Base-by-base conservation (phyloP, 257 asterid species). In the Prunella vulgaris region DNA sequence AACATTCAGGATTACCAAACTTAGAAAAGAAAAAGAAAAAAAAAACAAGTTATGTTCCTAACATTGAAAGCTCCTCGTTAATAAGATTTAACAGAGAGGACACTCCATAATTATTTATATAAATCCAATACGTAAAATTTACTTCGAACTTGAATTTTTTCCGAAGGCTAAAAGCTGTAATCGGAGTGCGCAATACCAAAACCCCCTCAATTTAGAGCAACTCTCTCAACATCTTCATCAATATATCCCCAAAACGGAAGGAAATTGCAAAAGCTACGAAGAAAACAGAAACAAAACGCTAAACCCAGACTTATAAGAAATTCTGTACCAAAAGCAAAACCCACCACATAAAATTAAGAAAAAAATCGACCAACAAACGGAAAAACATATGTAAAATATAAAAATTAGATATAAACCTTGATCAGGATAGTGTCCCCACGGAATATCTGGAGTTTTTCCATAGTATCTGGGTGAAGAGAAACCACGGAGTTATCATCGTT, bases 401-500 rank as follows among this genome's bases (percentile, higher is more conserved):
- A 30, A 4, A 66, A 17, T 48, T 12, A 0, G 3, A 25, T 0
- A 15, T n/a, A 9, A 25, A 90, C 95, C 97, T 88, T 90, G 79
- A 90, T 88, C 81, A 90, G 71, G 67, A 90, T 90, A 14, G 95
- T 86, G 40, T 87, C 93, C 0, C 97, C 95, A 3, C 97, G 91
- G 67, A 90, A 90, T 62, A 90, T 81, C 86, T 87, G 90, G 22
- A 90, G 97, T 82, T 87, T 86, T 53, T 90, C 95, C 97, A 90
- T 90, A n/a, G 90, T 90, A 0, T 82, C 85, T 6, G 93, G 93
- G 62, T 90, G 93, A 6, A 90, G 79, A 38, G 86, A 56, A 21
- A 90, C 97, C 7, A 84, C 93, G 12, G 95, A 90, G 35, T 90
- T 90, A 24, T 90, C 97, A 77, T 90, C 95, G 67, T 90, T 90